Evolutionary conservation across 257 asterid genomes (phyloP).

Genomic region (Perilla frutescens): DNA sequence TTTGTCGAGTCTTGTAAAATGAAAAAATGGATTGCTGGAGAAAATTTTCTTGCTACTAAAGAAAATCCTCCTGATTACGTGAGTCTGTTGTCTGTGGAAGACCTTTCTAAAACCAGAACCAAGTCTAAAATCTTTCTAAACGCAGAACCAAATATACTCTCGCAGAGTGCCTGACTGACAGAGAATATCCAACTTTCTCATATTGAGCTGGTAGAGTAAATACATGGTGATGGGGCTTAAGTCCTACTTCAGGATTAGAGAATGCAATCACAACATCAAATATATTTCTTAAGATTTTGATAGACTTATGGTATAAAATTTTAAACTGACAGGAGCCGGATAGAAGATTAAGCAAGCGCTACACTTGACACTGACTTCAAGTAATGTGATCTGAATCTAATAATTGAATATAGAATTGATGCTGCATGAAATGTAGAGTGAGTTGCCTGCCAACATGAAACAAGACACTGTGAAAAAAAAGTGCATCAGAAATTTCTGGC

Average conservation of each 20-base stretch:
- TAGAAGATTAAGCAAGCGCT: neutral
- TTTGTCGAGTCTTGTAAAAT: neutral
- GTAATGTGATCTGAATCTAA: conserved; percentile 2
- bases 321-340: neutral
- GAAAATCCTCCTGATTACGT: neutral
- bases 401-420: neutral
- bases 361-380: neutral
- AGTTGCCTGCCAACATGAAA: neutral
- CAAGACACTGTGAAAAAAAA: neutral
- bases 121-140: neutral
- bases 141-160: neutral
- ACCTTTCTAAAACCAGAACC: neutral
- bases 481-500: neutral
- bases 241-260: conserved; percentile 2
- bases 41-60: neutral
- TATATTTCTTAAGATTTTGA: neutral
- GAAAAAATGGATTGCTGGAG: neutral
- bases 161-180: neutral
- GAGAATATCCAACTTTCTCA: neutral
- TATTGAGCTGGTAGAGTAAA: neutral
- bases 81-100: neutral
- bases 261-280: neutral
- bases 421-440: neutral
- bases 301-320: neutral
- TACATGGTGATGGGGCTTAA: neutral